Base-by-base conservation (phyloP, 768 basidiomycete species). In the Lactarius deliciosus region DNA sequence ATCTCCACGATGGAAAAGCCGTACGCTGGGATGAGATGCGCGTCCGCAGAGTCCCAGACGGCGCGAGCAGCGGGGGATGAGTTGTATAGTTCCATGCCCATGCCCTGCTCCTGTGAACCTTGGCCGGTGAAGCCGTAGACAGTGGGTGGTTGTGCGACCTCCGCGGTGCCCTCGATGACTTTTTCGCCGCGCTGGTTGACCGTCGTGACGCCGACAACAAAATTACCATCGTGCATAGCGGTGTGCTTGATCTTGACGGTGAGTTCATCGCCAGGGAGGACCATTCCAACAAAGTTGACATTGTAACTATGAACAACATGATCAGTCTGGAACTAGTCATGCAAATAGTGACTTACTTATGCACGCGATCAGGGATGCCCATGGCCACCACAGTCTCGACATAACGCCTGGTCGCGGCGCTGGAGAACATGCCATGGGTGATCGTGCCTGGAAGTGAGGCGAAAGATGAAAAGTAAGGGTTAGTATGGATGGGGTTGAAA, bases 1-100 rank as follows among this genome's bases (percentile, higher is more conserved):
- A 99, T 97, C 76, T 99, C 96, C 73, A 98, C 82, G 75, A 99
- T 98, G 5, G 96, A 98, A 82, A 99, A 99, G 55, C 97, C 97
- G 73, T 99, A 98, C 5, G 96, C 94, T 32, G 92, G 89, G 57
- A 91, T 89, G 60, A 99, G 82, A 76, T 99, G 96, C 54, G 88
- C 85, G 73, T 99, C 96, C 60, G 96, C 96, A 58, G 89, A 88
- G 65, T 98, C 96, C 97, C 97, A 99, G 61, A 98, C 96, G 50
- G 94, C 90, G 68, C 92, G 91, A 63, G 97, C 97, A 22, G 96
- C 94, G 54, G 94, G 90, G 5, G 95, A 98, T 70, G 77, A 85
- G 75, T 86, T 90, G 83, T 98, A 99, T 2, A 99, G 85, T 71
- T 98, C 96, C 95, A 99, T 98, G 22, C 97, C 97, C 97, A 99